phyloP scores from a whole-genome alignment of 306 rosid species.

The Vigna unguiculata region DNA sequence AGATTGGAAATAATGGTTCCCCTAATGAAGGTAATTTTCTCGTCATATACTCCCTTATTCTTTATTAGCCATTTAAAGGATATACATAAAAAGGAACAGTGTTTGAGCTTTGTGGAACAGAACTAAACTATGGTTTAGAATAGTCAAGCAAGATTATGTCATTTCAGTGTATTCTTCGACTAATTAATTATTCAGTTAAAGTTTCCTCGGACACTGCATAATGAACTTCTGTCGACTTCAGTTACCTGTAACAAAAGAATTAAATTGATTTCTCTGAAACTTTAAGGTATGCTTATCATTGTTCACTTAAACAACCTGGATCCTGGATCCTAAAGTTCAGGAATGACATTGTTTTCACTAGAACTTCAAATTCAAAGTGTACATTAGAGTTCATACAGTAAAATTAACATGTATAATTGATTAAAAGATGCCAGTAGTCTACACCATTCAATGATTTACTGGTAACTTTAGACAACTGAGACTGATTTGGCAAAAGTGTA shows the following conservation, averaged over 20 bases:
- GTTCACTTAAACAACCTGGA: constrained; percentile 1
- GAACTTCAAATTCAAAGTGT: not conserved
- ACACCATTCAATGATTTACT: constrained; percentile 14
- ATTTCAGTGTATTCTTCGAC: not conserved
- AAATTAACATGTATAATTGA: not conserved
- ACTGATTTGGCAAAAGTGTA: not conserved
- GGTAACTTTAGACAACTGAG: constrained; percentile 1
- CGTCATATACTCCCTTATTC: not conserved
- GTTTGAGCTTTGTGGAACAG: constrained; percentile 2
- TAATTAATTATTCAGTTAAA: not conserved
- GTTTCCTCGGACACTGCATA: not conserved
- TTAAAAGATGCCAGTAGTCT: not conserved
- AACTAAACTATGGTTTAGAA: constrained; percentile 7
- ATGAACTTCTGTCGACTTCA: not conserved
- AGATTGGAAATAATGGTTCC: constrained; percentile 56
- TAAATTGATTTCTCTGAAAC: not conserved
- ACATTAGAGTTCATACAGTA: not conserved
- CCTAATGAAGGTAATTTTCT: constrained; percentile 76
- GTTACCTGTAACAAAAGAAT: not conserved
- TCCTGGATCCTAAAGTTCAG: constrained; percentile 11
- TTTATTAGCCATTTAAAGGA: not conserved
- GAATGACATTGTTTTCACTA: not conserved
- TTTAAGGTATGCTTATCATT: not conserved
- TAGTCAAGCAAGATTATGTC: constrained; percentile 30
- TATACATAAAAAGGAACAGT: not conserved